Percentiles rank a stretch among this genome's conserved stretches.
Evolutionary conservation across 2,329 filamentous ascomycete genomes (phyloP).

Genomic region (Fusarium camptoceras): DNA sequence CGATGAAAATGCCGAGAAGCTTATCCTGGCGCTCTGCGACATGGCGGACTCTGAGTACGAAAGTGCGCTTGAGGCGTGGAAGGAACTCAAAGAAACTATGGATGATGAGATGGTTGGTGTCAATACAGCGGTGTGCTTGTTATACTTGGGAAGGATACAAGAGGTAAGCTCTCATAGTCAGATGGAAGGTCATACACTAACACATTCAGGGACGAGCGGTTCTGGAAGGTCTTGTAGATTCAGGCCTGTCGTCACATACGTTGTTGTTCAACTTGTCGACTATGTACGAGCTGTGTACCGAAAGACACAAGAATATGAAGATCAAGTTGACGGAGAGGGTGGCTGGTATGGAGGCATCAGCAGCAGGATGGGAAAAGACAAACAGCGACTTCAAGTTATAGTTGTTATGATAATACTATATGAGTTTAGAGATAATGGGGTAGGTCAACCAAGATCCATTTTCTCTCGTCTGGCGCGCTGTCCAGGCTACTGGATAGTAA

Average conservation of each 20-base stretch:
- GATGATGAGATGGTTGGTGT: conserved; percentile 78
- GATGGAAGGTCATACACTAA: conserved; percentile 3
- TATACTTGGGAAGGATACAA: conserved; percentile 83
- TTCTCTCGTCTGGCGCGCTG: not conserved
- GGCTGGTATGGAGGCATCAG: conserved; percentile 67
- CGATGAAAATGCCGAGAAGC: conserved; percentile 55
- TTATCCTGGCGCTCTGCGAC: conserved; percentile 76
- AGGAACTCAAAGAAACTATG: conserved; percentile 55
- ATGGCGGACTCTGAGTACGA: conserved; percentile 83
- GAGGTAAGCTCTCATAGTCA: conserved; percentile 62
- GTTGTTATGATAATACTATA: not conserved
- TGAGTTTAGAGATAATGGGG: no score
- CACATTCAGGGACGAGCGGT: conserved; percentile 68
- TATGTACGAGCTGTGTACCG: conserved; percentile 90
- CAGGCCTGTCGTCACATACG: conserved; percentile 77
- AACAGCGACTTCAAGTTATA: conserved; percentile 83
- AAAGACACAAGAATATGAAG: conserved; percentile 78
- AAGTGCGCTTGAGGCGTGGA: conserved; percentile 72
- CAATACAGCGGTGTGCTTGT: conserved; percentile 84
- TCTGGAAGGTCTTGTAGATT: conserved; percentile 73
- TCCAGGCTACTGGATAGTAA: not conserved
- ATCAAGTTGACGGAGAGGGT: conserved; percentile 76
- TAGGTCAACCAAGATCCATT: no score
- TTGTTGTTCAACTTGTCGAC: conserved; percentile 91
- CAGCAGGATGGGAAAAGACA: conserved; percentile 75